phyloP scores from a whole-genome alignment of 2,329 filamentous ascomycete genomes.

The Cladosporium sp. region DNA sequence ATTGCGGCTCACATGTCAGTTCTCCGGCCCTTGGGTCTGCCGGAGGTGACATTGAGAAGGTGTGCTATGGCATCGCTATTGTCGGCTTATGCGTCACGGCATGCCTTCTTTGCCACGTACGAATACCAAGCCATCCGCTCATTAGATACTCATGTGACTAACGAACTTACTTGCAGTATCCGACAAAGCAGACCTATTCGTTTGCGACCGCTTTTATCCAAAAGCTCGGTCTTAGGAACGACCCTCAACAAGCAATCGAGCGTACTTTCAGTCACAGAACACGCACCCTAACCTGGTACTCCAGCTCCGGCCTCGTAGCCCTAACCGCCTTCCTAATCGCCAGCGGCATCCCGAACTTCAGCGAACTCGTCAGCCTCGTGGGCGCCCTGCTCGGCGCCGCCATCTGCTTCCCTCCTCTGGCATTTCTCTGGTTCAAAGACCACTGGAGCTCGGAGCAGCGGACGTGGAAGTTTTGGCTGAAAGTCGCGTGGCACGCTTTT shows the following conservation, averaged over 20 bases:
- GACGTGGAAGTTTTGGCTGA: slow-evolving; percentile 21
- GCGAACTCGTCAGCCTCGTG: slow-evolving; percentile 32
- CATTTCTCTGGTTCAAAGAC: slow-evolving; percentile 28
- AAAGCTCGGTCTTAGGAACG: no score
- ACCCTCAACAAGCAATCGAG: no score
- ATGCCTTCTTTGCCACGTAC: slow-evolving; percentile 18
- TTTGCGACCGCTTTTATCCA: no score
- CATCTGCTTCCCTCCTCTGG: slow-evolving; percentile 38
- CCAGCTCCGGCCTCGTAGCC: slow-evolving; percentile 50
- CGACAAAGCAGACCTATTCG: no score
- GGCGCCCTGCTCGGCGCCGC: slow-evolving; percentile 55
- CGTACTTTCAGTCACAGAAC: no score
- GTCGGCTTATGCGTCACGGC: slow-evolving; percentile 20
- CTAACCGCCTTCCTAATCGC: slow-evolving; percentile 59
- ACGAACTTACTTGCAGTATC: no score
- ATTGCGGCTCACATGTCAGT: slow-evolving; percentile 41
- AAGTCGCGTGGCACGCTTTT: not conserved
- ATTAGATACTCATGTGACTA: not conserved
- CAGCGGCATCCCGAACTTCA: slow-evolving; percentile 30
- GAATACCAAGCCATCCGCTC: not conserved
- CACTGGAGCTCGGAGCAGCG: slow-evolving; percentile 36
- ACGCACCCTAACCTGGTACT: slow-evolving; percentile 45
- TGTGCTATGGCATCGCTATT: slow-evolving; percentile 36
- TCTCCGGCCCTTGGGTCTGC: slow-evolving; percentile 45
- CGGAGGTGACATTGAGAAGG: slow-evolving; percentile 37